These are phyloP conservation scores for Pneumocystis oryctolagi DNA, from an alignment of 1,139 yeast species.

Conservation along the genomic window DNA sequence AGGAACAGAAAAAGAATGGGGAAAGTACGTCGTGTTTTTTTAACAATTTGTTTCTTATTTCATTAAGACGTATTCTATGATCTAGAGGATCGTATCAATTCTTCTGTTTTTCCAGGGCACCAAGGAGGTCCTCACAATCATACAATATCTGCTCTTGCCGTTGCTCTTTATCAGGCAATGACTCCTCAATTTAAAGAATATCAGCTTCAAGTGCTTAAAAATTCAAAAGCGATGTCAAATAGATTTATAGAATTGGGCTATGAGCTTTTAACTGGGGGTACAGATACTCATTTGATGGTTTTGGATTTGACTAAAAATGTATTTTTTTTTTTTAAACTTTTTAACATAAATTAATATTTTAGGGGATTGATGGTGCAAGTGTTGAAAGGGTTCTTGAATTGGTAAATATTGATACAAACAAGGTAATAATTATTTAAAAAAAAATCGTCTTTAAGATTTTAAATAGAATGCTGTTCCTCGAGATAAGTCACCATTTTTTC, in stretches of 20 bases:
- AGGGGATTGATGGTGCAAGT: conserved; percentile 94
- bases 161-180: conserved; percentile 87
- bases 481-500: conserved; percentile 92
- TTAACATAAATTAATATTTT: conserved; percentile 29
- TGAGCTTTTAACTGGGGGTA: conserved; percentile 80
- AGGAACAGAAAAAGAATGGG: conserved; percentile 80
- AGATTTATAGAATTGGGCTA: conserved; percentile 60
- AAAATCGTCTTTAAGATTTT: not conserved
- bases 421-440: conserved; percentile 19
- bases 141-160: conserved; percentile 92
- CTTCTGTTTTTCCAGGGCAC: conserved; percentile 98
- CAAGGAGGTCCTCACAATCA: conserved; percentile 99
- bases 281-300: conserved; percentile 92
- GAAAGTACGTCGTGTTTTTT: conserved; percentile 26
- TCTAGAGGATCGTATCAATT: conserved; percentile 87
- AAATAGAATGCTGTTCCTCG: conserved; percentile 79
- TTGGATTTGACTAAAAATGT: conserved; percentile 47
- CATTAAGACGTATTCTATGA: conserved; percentile 65
- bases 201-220: conserved; percentile 75
- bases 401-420: conserved; percentile 89
- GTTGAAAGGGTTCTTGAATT: conserved; percentile 89
- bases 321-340: not conserved
- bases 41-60: not conserved
- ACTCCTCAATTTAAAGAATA: conserved; percentile 84
- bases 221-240: conserved; percentile 69